Evolutionary conservation across 257 asterid genomes (phyloP).

Genomic region (Salvia rosmarinus): DNA sequence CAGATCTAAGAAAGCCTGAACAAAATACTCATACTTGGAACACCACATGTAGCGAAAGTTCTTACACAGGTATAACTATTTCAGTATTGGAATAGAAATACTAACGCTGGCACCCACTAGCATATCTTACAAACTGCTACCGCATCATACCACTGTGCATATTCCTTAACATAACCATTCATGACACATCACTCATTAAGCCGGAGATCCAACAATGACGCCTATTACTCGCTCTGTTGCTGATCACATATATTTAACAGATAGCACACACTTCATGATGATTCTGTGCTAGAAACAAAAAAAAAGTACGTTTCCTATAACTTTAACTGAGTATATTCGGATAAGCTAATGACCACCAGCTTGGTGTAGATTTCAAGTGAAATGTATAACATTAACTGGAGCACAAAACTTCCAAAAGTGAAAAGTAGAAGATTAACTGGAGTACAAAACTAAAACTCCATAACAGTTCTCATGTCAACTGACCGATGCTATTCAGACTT

Average conservation of each 20-base stretch:
- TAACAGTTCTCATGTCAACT: background rate
- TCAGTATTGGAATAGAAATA: background rate
- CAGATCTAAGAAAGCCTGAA: background rate
- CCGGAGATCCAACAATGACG: no score
- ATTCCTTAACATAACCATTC: no score
- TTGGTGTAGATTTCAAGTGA: background rate
- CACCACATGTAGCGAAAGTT: background rate
- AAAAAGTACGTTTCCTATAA: background rate
- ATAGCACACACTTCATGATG: no score
- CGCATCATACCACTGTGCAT: no score
- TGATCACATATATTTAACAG: no score
- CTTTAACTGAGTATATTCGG: background rate
- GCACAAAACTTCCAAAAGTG: background rate
- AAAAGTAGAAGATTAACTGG: background rate
- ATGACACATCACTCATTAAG: no score
- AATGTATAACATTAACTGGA: background rate
- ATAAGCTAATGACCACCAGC: background rate
- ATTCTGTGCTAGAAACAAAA: no score
- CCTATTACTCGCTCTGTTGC: no score
- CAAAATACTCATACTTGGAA: slow-evolving; percentile 5
- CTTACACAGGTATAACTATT: background rate
- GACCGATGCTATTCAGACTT: background rate
- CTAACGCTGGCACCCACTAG: no score
- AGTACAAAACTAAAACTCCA: background rate
- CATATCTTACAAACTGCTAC: no score